These are phyloP conservation scores for Cinnamomum chago DNA, from an alignment of 164 flowering plant species.

Conservation along the genomic window DNA sequence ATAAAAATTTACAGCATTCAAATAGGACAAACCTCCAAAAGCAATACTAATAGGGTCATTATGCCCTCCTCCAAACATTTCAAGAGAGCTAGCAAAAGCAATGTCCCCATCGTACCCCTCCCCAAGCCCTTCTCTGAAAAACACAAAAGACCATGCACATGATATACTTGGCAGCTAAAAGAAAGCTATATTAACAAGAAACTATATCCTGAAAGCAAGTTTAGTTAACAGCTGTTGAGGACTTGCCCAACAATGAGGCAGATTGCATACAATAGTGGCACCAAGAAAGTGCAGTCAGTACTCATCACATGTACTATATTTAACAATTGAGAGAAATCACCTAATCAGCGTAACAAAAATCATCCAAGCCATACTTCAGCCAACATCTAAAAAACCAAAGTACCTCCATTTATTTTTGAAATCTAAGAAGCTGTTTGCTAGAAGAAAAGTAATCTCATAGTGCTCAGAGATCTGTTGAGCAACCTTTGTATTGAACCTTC, in stretches of 20 bases:
- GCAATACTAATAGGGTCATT: constrained; percentile 94
- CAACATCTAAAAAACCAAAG: not conserved
- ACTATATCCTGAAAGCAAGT: not conserved
- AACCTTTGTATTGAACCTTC: not conserved
- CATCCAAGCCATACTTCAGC: not conserved
- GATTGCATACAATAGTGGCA: not conserved
- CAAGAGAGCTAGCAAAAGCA: constrained; percentile 89
- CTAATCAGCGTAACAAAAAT: not conserved
- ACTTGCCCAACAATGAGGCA: not conserved
- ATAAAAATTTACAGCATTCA: not conserved
- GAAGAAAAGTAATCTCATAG: not conserved
- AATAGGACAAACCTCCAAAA: constrained; percentile 69
- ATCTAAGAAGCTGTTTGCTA: not conserved
- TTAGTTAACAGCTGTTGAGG: not conserved
- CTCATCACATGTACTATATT: not conserved
- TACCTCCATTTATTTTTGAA: not conserved
- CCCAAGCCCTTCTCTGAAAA: constrained; percentile 91
- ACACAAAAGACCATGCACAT: constrained; percentile 8
- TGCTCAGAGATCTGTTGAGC: not conserved
- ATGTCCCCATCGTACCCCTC: constrained; percentile 93
- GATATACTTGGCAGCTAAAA: not conserved
- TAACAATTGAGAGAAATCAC: not conserved
- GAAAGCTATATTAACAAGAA: not conserved
- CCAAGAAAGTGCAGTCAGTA: not conserved
- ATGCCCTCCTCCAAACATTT: constrained; percentile 92